Evolutionary conservation across 768 basidiomycete species (phyloP).

Genomic region (Ramaria sp.): DNA sequence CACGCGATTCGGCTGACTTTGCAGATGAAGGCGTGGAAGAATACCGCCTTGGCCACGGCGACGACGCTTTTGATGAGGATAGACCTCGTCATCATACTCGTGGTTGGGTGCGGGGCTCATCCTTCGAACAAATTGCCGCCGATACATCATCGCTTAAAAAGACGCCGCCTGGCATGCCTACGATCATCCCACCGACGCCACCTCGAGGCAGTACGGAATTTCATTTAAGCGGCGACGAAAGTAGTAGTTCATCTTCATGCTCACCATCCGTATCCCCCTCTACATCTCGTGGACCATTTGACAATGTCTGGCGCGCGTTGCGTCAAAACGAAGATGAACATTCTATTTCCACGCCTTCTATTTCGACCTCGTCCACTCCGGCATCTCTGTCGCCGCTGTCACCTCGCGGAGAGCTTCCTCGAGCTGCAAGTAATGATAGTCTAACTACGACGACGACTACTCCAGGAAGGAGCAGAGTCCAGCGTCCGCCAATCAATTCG

Average conservation of each 20-base stretch:
- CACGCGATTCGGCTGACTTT: background rate
- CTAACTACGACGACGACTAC: slow-evolving; percentile 9
- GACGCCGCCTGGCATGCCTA: background rate
- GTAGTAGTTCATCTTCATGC: background rate
- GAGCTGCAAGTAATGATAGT: slow-evolving; percentile 8
- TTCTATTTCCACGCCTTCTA: slow-evolving; percentile 36
- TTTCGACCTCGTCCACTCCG: slow-evolving; percentile 33
- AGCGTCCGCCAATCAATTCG: slow-evolving; percentile 16
- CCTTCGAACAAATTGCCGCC: background rate
- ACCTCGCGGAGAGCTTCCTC: slow-evolving; percentile 22
- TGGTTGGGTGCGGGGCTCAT: background rate
- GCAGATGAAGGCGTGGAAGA: background rate
- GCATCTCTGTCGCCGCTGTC: slow-evolving; percentile 30
- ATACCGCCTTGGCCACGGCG: background rate
- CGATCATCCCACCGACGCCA: background rate
- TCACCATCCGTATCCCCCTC: background rate
- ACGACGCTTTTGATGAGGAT: background rate
- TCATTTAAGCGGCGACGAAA: background rate
- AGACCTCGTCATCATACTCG: background rate
- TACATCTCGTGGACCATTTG: background rate
- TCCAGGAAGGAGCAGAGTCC: slow-evolving; percentile 15
- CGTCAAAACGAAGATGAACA: slow-evolving; percentile 14
- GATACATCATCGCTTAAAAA: background rate
- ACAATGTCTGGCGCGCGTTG: background rate
- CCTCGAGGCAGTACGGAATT: background rate